A percentile compares a stretch with the other conserved stretches of the same genome.
Conservation (phyloP, 1,139 yeast genomes). For the Kurtzmaniella quercitrusa region DNA sequence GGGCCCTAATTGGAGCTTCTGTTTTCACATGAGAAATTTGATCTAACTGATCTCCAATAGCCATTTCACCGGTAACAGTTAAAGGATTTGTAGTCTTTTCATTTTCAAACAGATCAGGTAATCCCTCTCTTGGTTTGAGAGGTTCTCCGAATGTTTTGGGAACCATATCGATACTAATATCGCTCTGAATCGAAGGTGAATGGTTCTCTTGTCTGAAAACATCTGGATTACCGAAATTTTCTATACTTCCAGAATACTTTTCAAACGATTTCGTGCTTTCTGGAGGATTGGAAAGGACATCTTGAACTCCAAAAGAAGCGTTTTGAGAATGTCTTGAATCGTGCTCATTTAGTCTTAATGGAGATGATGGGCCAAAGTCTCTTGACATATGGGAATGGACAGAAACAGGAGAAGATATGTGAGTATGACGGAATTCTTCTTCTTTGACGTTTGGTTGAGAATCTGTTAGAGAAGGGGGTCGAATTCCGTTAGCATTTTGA, state of each 20-base stretch:
- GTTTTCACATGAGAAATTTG: neutral
- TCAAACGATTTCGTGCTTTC: slow-evolving; percentile 13
- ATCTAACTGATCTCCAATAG: too few relatives aligned
- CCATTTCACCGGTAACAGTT: neutral
- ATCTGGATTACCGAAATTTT: slow-evolving; percentile 15
- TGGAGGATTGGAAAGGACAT: neutral
- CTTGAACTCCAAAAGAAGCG: neutral
- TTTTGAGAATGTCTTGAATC: neutral
- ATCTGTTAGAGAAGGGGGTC: neutral
- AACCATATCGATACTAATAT: slow-evolving; percentile 26
- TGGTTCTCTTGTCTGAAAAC: slow-evolving; percentile 17
- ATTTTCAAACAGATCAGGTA: neutral
- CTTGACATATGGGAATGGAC: neutral
- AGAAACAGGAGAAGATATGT: neutral
- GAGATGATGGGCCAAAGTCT: neutral
- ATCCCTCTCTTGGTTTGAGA: neutral
- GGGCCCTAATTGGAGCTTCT: neutral
- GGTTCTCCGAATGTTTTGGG: slow-evolving; percentile 12
- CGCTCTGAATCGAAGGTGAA: slow-evolving; percentile 31
- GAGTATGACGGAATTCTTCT: neutral
- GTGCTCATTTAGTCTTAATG: neutral
- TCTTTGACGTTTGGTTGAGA: neutral
- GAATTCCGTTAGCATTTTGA: neutral
- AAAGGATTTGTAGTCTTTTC: neutral
- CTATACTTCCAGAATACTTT: slow-evolving; percentile 22